Conservation (phyloP, 2,329 filamentous ascomycete genomes). For the Ciborinia camelliae region DNA sequence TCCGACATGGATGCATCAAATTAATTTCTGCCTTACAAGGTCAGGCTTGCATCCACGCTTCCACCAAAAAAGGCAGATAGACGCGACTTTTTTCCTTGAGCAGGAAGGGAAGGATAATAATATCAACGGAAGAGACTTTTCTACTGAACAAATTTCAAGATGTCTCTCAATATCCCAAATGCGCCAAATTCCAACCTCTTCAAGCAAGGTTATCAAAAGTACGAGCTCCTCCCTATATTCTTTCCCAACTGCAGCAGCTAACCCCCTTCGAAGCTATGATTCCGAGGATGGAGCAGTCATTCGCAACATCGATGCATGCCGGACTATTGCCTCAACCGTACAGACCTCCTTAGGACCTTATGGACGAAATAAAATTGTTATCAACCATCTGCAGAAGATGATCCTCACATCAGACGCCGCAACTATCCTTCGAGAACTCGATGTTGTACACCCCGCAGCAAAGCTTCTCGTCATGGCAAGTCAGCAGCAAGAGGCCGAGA, state of each 20-base stretch:
- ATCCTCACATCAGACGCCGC: slow-evolving; percentile 97
- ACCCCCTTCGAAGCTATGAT: slow-evolving; percentile 69
- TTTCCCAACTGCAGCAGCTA: slow-evolving; percentile 34
- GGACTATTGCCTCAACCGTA: slow-evolving; percentile 91
- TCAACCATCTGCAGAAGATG: slow-evolving; percentile 99
- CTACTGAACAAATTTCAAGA: slow-evolving; percentile 40
- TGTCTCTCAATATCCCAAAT: slow-evolving; percentile 95
- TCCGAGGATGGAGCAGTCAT: slow-evolving; percentile 98
- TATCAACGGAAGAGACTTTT: slow-evolving; percentile 18
- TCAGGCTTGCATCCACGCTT: neutral
- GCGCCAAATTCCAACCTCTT: slow-evolving; percentile 92
- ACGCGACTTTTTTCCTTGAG: slow-evolving; percentile 16
- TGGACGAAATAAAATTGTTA: slow-evolving; percentile 98
- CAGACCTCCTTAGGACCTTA: slow-evolving; percentile 96
- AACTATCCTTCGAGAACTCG: slow-evolving; percentile 94
- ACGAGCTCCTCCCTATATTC: slow-evolving; percentile 39
- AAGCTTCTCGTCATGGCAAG: slow-evolving; percentile 98
- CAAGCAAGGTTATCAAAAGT: slow-evolving; percentile 91
- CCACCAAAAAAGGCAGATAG: slow-evolving; percentile 16
- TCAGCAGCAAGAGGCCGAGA: slow-evolving; percentile 98
- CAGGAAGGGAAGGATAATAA: slow-evolving; percentile 19
- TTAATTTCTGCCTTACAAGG: neutral
- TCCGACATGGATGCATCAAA: neutral
- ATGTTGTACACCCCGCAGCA: slow-evolving; percentile 95
- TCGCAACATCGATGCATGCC: slow-evolving; percentile 97